Evolutionary conservation across 768 basidiomycete genomes (phyloP).

Genomic region (Rhodosporidiobolus odoratus): DNA sequence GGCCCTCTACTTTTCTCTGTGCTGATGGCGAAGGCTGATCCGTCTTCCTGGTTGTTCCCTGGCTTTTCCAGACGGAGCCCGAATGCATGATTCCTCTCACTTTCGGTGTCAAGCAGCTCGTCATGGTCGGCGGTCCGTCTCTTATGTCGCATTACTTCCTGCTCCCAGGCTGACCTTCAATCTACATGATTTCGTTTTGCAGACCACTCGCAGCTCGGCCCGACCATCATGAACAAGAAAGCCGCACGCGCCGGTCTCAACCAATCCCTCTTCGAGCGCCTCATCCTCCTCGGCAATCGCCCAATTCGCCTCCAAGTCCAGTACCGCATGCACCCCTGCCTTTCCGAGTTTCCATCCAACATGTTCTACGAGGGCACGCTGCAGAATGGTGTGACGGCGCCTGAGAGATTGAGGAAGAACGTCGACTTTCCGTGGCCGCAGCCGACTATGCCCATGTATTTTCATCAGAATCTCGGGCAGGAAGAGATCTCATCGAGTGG

Average conservation of each 20-base stretch:
- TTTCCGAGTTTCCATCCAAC: slow-evolving; percentile 98
- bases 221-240: slow-evolving; percentile 99
- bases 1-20: background rate
- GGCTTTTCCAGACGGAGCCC: slow-evolving; percentile 39
- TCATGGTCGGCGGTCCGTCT: slow-evolving; percentile 85
- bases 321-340: slow-evolving; percentile 99
- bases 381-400: slow-evolving; percentile 98
- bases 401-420: slow-evolving; percentile 92
- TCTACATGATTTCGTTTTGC: background rate
- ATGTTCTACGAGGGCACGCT: slow-evolving; percentile 99
- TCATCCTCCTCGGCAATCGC: slow-evolving; percentile 88
- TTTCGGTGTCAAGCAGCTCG: slow-evolving; percentile 96
- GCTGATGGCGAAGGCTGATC: background rate
- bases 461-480: slow-evolving; percentile 97
- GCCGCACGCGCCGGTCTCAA: slow-evolving; percentile 97
- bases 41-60: background rate
- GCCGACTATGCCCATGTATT: slow-evolving; percentile 97
- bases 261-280: slow-evolving; percentile 94
- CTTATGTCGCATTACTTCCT: background rate
- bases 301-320: slow-evolving; percentile 98
- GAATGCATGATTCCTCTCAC: slow-evolving; percentile 99
- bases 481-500: slow-evolving; percentile 98
- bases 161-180: background rate
- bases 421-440: slow-evolving; percentile 99
- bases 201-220: slow-evolving; percentile 74